Percentiles rank a stretch among this genome's conserved stretches.
phyloP scores from a whole-genome alignment of 2,329 filamentous ascomycete species.

The Penicillium sp. region DNA sequence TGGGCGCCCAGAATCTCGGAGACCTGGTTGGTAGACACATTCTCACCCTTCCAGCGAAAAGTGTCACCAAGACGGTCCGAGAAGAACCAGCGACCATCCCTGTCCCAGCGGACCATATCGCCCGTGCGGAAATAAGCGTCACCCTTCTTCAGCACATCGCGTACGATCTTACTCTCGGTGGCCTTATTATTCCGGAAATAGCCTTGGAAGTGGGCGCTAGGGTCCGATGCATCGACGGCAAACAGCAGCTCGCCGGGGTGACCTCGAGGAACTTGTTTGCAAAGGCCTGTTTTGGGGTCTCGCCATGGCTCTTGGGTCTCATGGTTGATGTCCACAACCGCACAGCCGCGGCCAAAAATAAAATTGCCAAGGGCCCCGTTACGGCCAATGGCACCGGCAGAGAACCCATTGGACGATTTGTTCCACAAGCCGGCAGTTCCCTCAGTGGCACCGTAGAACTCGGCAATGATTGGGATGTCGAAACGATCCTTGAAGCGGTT shows the following conservation, averaged over 20 bases:
- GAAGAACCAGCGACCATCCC: conserved; percentile 71
- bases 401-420: conserved; percentile 65
- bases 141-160: conserved; percentile 66
- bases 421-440: conserved; percentile 68
- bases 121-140: conserved; percentile 81
- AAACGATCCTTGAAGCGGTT: conserved; percentile 77
- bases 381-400: conserved; percentile 72
- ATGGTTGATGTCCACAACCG: conserved; percentile 67
- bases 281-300: conserved; percentile 65
- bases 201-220: conserved; percentile 66
- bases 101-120: conserved; percentile 70
- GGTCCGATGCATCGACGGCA: conserved; percentile 61
- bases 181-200: conserved; percentile 73
- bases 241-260: conserved; percentile 73
- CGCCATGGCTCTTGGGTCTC: conserved; percentile 64
- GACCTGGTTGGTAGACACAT: conserved; percentile 78
- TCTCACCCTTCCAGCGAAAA: conserved; percentile 65
- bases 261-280: conserved; percentile 54
- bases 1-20: conserved; percentile 67
- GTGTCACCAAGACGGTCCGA: conserved; percentile 60
- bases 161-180: conserved; percentile 67
- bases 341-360: conserved; percentile 49
- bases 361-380: conserved; percentile 59
- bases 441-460: conserved; percentile 79
- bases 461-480: conserved; percentile 65